Conservation (phyloP, 345 rosid genomes). For the Sonneratia alba region DNA sequence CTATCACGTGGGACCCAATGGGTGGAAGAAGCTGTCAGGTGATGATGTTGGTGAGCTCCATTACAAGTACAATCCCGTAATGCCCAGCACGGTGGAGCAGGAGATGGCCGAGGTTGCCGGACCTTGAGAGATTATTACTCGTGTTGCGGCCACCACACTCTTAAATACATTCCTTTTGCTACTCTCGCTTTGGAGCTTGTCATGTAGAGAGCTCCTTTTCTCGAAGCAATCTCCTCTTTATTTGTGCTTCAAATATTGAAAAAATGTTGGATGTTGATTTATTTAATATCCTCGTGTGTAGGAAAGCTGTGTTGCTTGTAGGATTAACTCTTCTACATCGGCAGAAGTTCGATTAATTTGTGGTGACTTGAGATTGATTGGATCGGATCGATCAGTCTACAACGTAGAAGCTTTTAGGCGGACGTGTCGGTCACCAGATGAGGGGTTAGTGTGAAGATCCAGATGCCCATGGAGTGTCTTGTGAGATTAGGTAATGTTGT, state of each 20-base stretch:
- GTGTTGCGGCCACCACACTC: not conserved
- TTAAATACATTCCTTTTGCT: not conserved
- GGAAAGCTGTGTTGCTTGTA: too few species aligned
- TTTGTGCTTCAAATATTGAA: not conserved
- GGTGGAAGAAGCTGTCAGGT: conserved; percentile 95
- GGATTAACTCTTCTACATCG: too few species aligned
- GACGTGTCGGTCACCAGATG: too few species aligned
- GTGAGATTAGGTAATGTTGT: not conserved
- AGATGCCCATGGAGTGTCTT: not conserved
- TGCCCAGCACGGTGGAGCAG: conserved; percentile 54
- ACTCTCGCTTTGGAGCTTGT: not conserved
- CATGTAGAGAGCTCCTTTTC: not conserved
- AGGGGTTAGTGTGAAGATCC: not conserved
- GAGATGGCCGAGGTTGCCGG: conserved; percentile 73
- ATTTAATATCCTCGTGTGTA: too few species aligned
- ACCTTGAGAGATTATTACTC: conserved; percentile 13
- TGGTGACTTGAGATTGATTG: not conserved
- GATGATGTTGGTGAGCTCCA: conserved; percentile 97
- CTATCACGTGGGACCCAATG: conserved; percentile 81
- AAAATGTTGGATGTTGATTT: not conserved
- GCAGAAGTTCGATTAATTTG: not conserved
- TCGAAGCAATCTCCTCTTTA: not conserved
- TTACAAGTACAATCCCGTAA: conserved; percentile 67
- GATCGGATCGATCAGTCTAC: not conserved
- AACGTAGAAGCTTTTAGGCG: too few species aligned